phyloP scores from a whole-genome alignment of 2,329 filamentous ascomycete genomes.

The Pseudomassariella vexata region DNA sequence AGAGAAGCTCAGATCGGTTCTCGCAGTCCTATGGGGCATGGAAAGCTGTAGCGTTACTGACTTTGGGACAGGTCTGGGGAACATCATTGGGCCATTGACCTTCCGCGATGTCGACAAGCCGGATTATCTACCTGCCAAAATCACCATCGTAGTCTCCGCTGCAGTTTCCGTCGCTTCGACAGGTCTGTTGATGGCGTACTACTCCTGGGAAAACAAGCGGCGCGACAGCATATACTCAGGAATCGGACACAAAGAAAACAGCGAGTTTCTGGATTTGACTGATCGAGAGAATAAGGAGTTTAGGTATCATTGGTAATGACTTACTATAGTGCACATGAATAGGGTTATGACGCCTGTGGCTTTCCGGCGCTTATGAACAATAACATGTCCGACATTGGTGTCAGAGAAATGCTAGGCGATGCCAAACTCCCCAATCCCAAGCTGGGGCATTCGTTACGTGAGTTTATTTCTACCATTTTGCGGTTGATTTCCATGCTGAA shows the following conservation, averaged over 20 bases:
- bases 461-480: too few relatives aligned
- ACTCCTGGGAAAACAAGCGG: constrained; percentile 41
- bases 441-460: too few relatives aligned
- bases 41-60: background rate
- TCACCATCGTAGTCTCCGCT: constrained; percentile 33
- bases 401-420: too few relatives aligned
- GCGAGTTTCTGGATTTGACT: constrained; percentile 24
- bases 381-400: too few relatives aligned
- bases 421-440: too few relatives aligned
- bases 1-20: background rate
- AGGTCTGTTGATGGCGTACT: constrained; percentile 41
- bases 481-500: too few relatives aligned
- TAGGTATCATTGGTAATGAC: constrained; percentile 7
- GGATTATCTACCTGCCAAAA: constrained; percentile 34
- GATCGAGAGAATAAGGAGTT: constrained; percentile 24
- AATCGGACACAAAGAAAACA: constrained; percentile 17
- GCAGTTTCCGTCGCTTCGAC: constrained; percentile 35
- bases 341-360: too few relatives aligned
- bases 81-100: constrained; percentile 33
- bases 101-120: constrained; percentile 29
- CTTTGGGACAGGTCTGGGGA: constrained; percentile 24
- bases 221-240: constrained; percentile 11
- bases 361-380: too few relatives aligned
- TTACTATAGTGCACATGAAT: too few relatives aligned
- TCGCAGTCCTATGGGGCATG: background rate